phyloP scores from a whole-genome alignment of 352 stramenopile genomes.

The Phytophthora aleatoria region DNA sequence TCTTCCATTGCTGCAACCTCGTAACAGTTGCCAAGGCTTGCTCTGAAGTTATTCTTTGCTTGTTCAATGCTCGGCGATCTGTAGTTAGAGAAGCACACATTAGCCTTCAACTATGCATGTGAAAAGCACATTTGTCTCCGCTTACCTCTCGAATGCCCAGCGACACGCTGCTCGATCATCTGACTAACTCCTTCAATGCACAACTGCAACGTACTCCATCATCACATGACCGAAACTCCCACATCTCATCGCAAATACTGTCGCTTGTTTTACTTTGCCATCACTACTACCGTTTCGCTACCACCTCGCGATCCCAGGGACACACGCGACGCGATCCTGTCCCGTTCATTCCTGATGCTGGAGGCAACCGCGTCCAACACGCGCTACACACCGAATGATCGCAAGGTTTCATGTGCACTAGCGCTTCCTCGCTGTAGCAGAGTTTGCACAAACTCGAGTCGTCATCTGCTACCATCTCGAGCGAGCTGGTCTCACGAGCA shows the following conservation, averaged over 20 bases:
- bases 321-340: constrained; percentile 35
- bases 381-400: constrained; percentile 48
- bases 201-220: not conserved
- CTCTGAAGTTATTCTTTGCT: not conserved
- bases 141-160: constrained; percentile 12
- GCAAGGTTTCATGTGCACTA: constrained; percentile 67
- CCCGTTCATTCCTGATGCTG: constrained; percentile 34
- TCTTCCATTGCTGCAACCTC: constrained; percentile 13
- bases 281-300: constrained; percentile 39
- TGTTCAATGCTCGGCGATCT: constrained; percentile 1
- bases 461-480: constrained; percentile 37
- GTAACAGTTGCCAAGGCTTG: constrained; percentile 10
- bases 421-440: constrained; percentile 45
- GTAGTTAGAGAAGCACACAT: not conserved
- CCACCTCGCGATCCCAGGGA: constrained; percentile 67
- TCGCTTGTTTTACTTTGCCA: constrained; percentile 16
- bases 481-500: constrained; percentile 21
- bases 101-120: not conserved
- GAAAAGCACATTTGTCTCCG: not conserved
- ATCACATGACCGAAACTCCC: constrained; percentile 18
- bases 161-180: constrained; percentile 4
- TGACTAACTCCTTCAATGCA: not conserved
- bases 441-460: constrained; percentile 42
- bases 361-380: constrained; percentile 56
- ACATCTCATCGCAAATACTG: constrained; percentile 11